Base-by-base conservation (phyloP, 768 basidiomycete genomes). In the Suillus weaverae region DNA sequence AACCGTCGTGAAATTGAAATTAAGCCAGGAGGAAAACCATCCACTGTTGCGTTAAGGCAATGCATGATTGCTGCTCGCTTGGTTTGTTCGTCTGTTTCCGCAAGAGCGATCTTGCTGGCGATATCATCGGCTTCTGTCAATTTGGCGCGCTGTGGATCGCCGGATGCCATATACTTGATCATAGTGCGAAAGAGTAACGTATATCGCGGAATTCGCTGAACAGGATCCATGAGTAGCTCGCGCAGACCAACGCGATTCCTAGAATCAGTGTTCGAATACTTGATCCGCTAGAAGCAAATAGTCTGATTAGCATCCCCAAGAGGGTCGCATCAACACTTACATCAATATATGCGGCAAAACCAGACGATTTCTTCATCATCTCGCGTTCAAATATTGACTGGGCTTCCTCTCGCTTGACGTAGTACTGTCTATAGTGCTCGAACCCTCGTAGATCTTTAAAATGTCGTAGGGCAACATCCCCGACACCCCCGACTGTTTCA, bases 151-250 rank as follows among this genome's bases (percentile, higher is more conserved):
- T 95, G 94, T 2, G 86, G 83, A 71, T 97, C 94, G 56, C 83
- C 81, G 0, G 85, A 85, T 16, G 86, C 83, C 91, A 98, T 92
- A 71, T 92, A 85, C 77, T 95, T 94, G 72, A 96, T 80, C 90
- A 99, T 99, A 6, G 85, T 92, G 65, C 93, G 90, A 77, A 97
- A 94, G 68, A 99, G 83, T 32, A 99, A 81, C 1, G 94, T 96
- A 77, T 98, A 98, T 68, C 97, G 84, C 5, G 96, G 95, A 71
- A 99, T 94, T 39, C 96, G 88, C 72, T 99, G 96, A 6, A 97
- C 94, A 18, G 96, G 96, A 69, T 99, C 96, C 89, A 97, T 97
- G 26, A 98, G 83, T 57, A 97, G 85, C 74, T 97, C 95, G 33
- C 95, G 85, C 62, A 98, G 81, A 51, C 93, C 95, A 63, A 97